Percentiles rank a stretch among this genome's conserved stretches.
phyloP scores from a whole-genome alignment of 2,329 filamentous ascomycete genomes.

The Fusarium udum region DNA sequence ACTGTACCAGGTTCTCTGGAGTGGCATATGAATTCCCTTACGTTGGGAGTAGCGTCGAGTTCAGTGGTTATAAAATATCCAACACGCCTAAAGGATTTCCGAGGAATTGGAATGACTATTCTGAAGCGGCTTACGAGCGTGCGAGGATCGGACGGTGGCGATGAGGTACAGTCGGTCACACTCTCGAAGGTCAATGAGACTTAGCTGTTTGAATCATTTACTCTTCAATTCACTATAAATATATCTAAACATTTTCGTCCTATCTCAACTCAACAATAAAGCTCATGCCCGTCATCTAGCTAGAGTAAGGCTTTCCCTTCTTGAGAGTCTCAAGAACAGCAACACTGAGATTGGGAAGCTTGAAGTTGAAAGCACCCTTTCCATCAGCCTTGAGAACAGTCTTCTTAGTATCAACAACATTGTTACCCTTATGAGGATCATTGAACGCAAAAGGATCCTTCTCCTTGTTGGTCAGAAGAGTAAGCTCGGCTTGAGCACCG shows the following conservation, averaged over 20 bases:
- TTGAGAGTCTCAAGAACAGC: conserved; percentile 60
- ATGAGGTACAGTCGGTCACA: fast-evolving
- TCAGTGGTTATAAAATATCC: fast-evolving
- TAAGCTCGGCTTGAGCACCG: conserved; percentile 54
- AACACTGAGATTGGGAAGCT: conserved; percentile 63
- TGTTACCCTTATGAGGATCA: conserved; percentile 55
- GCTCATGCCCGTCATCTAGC: not conserved
- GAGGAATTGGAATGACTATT: fast-evolving
- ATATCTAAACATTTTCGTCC: not conserved
- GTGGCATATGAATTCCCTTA: not conserved
- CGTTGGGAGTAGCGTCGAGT: fast-evolving
- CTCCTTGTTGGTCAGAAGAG: conserved; percentile 54
- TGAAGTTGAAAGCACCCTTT: conserved; percentile 61
- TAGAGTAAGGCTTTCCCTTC: conserved; percentile 9
- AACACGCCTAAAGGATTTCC: not conserved
- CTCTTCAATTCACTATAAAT: fast-evolving
- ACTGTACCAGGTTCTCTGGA: not conserved
- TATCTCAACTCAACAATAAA: fast-evolving
- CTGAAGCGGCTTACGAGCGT: not conserved
- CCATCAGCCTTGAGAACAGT: conserved; percentile 52
- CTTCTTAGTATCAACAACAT: conserved; percentile 58
- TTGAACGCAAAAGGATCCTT: conserved; percentile 56
- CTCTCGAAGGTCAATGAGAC: fast-evolving
- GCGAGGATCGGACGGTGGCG: not conserved
- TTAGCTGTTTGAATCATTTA: fast-evolving